Evolutionary conservation across 2,329 filamentous ascomycete genomes (phyloP), one percentile per base, ranked within the genome.

Genomic region (Fusarium sp.): DNA sequence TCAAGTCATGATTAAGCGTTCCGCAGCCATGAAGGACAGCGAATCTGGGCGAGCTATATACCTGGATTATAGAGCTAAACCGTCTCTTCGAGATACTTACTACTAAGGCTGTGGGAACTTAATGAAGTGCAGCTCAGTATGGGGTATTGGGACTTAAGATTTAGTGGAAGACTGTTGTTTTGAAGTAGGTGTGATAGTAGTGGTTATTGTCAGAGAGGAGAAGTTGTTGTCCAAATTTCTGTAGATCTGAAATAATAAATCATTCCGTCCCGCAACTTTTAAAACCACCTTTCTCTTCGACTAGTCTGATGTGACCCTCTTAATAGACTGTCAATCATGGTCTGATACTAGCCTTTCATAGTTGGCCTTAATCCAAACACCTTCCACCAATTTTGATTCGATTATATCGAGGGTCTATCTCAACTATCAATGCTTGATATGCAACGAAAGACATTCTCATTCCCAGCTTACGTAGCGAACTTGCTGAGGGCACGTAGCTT

Each of bases 401-500:
- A 9, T 18, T 10, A 25, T 9, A 9, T 43, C 15, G 19, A 8
- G 3, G 10, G n/a, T 43, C 15, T 9, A 23, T n/a, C 42, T 25
- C 42, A 18, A 16, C n/a, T 8, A 13, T 13, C 23, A 10, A 13
- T 13, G 13, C 21, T 25, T 18, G 1, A 43, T 18, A 18, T 9
- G n/a, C 21, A 18, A 25, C 3, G 2, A 16, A 25, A 43, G 42
- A 15, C 9, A 43, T 5, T 9, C 2, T 8, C 15, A 9, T 16
- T 13, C 9, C 13, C 6, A 23, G 5, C 11, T 16, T 23, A 57
- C 4, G 21, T 78, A 15, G 89, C 87, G 81, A 91, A 92, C 77
- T 85, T 87, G 80, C 88, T 90, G 77, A 87, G 82, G 6, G 85
- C 81, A 63, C 90, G 84, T 65, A 92, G 78, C 47, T 79, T 82